Percentiles rank a stretch among this genome's conserved stretches.
Evolutionary conservation across 2,329 filamentous ascomycete genomes (phyloP).

Genomic region (Periconia sp.): DNA sequence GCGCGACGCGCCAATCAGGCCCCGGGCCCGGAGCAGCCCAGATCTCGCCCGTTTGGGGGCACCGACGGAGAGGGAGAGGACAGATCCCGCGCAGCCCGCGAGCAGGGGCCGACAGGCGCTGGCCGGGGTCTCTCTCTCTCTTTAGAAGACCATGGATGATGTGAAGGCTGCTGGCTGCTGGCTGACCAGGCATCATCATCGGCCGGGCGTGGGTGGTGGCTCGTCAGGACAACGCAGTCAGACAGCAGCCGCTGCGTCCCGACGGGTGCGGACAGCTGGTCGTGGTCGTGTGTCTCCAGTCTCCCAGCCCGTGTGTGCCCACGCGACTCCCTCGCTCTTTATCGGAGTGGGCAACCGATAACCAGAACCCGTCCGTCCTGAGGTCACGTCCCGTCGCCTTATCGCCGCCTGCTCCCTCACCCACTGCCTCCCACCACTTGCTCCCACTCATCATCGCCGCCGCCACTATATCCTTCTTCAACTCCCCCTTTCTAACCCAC

Average conservation of each 20-base stretch:
- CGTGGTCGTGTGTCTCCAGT: conserved; percentile 14
- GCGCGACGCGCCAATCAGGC: conserved; percentile 20
- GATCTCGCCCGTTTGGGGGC: conserved; percentile 10
- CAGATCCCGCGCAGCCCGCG: conserved; percentile 1
- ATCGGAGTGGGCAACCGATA: conserved; percentile 14
- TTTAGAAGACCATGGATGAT: no score
- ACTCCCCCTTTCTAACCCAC: conserved; percentile 3
- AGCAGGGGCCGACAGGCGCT: no score
- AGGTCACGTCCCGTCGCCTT: conserved; percentile 13
- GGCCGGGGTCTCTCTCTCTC: no score
- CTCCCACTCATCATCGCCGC: conserved; percentile 2
- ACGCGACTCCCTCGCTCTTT: conserved; percentile 10
- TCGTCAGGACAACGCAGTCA: no score
- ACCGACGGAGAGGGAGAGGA: background rate
- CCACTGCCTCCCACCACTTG: background rate
- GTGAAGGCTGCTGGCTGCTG: no score
- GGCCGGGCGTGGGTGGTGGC: no score
- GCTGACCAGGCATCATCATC: no score
- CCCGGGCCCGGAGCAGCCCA: conserved; percentile 6
- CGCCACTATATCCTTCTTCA: background rate
- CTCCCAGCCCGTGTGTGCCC: no score
- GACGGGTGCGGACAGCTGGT: conserved; percentile 9
- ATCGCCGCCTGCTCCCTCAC: conserved; percentile 4
- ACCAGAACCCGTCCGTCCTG: conserved; percentile 18
- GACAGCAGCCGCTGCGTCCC: conserved; percentile 8